Evolutionary conservation across 345 rosid genomes (phyloP).

Genomic region (Eucalyptus cloeziana): DNA sequence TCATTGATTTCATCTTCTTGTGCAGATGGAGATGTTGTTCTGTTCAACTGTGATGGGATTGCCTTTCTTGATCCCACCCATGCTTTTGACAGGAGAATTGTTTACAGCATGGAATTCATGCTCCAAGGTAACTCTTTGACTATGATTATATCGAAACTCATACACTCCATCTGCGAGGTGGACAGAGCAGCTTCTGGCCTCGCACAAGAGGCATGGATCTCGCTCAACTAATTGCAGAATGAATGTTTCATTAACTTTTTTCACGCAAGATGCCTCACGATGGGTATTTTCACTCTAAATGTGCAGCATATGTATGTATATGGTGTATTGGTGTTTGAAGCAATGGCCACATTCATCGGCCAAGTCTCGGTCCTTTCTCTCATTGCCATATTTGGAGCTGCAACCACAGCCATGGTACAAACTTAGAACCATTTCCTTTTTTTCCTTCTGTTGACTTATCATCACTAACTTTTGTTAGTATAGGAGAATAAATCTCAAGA

Average conservation of each 20-base stretch:
- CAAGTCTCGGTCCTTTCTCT: constrained; percentile 92
- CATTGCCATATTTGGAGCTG: constrained; percentile 91
- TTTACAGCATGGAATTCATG: constrained; percentile 93
- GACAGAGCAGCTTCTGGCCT: not conserved
- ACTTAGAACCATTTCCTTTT: not conserved
- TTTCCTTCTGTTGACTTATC: not conserved
- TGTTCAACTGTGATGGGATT: constrained; percentile 94
- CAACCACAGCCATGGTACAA: constrained; percentile 91
- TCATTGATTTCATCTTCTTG: not conserved
- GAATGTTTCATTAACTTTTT: not conserved
- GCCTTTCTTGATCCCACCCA: constrained; percentile 86
- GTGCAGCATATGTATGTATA: constrained; percentile 78
- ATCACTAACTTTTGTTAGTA: not conserved
- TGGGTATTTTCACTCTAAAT: not conserved
- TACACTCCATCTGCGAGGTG: not conserved
- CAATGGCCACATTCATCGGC: constrained; percentile 92
- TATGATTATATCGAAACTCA: not conserved
- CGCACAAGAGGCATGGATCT: not conserved
- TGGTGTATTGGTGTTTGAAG: constrained; percentile 83
- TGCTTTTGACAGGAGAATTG: constrained; percentile 89
- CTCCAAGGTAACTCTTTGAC: constrained; percentile 39
- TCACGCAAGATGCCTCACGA: not conserved
- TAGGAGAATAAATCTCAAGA: not conserved
- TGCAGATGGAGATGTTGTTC: constrained; percentile 92
- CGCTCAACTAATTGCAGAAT: not conserved